phyloP scores from a whole-genome alignment of 1,284 basidiomycete species.

The Leccinum pallidistipes region DNA sequence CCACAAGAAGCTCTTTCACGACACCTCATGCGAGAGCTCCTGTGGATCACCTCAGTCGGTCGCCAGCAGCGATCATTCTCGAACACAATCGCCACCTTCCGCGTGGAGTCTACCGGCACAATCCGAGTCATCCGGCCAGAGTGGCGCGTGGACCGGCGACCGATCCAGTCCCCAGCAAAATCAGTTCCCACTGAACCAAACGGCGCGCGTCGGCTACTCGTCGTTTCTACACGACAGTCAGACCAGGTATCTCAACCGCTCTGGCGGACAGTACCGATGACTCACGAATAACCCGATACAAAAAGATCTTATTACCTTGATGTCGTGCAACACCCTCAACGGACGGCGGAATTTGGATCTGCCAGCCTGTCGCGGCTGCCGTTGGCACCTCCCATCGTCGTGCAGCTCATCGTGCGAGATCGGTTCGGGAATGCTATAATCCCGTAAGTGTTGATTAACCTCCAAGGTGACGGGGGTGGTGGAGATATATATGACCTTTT shows the following conservation, averaged over 20 bases:
- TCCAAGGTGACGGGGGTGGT: conserved; percentile 26
- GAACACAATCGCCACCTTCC: conserved; percentile 36
- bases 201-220: conserved; percentile 51
- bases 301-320: conserved; percentile 70
- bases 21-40: conserved; percentile 32
- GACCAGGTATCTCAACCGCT: conserved; percentile 42
- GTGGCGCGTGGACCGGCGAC: conserved; percentile 28
- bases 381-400: conserved; percentile 77
- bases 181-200: conserved; percentile 38
- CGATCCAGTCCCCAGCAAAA: conserved; percentile 36
- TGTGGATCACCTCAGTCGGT: conserved; percentile 34
- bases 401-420: conserved; percentile 75
- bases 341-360: conserved; percentile 76
- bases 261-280: conserved; percentile 8
- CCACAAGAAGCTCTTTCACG: conserved; percentile 35
- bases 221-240: conserved; percentile 54
- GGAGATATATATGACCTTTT: conserved; percentile 24
- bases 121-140: conserved; percentile 31
- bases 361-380: conserved; percentile 78
- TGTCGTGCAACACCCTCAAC: conserved; percentile 77
- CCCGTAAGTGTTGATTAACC: conserved; percentile 54
- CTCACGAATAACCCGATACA: conserved; percentile 26
- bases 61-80: conserved; percentile 36
- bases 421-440: conserved; percentile 61
- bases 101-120: conserved; percentile 32